Conservation (phyloP, 495 filamentous ascomycete genomes). For the Aspergillus kassunensis region DNA sequence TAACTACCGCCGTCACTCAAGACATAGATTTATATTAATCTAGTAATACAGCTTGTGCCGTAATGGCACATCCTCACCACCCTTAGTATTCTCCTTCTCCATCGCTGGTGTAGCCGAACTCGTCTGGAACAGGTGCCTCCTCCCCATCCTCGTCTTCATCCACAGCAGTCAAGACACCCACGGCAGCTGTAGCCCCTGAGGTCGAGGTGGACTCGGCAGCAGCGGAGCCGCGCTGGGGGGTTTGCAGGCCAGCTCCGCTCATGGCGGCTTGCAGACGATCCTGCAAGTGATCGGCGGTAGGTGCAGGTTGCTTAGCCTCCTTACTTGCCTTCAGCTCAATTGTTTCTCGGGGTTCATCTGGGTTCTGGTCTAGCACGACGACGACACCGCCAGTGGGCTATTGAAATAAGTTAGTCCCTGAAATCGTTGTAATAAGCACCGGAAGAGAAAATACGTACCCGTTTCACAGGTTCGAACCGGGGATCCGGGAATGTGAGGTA, state of each 20-base stretch:
- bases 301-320: constrained; percentile 60
- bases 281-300: constrained; percentile 41
- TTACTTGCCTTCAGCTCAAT: constrained; percentile 87
- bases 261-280: constrained; percentile 43
- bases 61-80: constrained; percentile 15
- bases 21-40: constrained; percentile 34
- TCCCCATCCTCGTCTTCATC: constrained; percentile 82
- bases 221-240: constrained; percentile 34
- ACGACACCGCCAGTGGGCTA: constrained; percentile 93
- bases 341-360: constrained; percentile 69
- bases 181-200: constrained; percentile 67
- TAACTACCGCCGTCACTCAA: constrained; percentile 14
- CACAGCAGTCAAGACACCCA: constrained; percentile 73
- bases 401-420: constrained; percentile 38
- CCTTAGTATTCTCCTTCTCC: constrained; percentile 55
- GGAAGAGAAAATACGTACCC: constrained; percentile 53
- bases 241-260: constrained; percentile 32
- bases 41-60: constrained; percentile 46
- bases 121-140: constrained; percentile 72
- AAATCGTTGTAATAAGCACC: neutral
- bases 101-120: constrained; percentile 85
- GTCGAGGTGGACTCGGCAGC: constrained; percentile 21
- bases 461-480: constrained; percentile 93
- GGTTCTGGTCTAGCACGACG: constrained; percentile 79
- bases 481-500: constrained; percentile 85